These are phyloP conservation scores for Macrophomina tecta DNA, from an alignment of 2,329 filamentous ascomycete species.

Conservation along the genomic window DNA sequence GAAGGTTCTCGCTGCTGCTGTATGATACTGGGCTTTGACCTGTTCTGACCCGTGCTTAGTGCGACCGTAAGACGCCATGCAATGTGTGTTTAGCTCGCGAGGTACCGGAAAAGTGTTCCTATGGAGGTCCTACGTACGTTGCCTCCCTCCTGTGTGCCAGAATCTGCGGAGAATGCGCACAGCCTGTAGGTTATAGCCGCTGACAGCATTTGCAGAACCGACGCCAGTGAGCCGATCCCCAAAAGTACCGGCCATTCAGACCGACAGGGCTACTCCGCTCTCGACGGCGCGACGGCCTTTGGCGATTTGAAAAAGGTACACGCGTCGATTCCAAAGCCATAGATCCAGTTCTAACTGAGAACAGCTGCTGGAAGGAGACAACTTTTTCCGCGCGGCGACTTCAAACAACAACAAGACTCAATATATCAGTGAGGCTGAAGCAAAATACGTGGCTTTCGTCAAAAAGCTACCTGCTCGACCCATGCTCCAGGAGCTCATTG, in stretches of 20 bases:
- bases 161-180: not conserved
- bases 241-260: conserved; percentile 10
- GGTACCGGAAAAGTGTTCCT: conserved; percentile 11
- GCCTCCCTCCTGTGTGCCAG: not conserved
- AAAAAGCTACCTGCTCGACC: not conserved
- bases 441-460: conserved; percentile 3
- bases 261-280: not conserved
- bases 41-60: not conserved
- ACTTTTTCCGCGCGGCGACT: conserved; percentile 11
- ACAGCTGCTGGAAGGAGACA: conserved; percentile 17
- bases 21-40: not conserved
- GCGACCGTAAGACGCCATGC: conserved; percentile 18
- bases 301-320: conserved; percentile 5
- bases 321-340: no score
- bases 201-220: not conserved
- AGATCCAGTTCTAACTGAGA: not conserved
- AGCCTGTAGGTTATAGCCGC: no score
- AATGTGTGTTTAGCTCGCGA: conserved; percentile 15
- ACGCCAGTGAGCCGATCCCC: not conserved
- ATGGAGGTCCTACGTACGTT: not conserved
- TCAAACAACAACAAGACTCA: conserved; percentile 5
- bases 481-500: not conserved
- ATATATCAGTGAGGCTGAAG: conserved; percentile 9
- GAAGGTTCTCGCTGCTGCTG: not conserved
- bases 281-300: conserved; percentile 4